Base-by-base conservation (phyloP, 306 rosid species). In the Lathyrus sativus region DNA sequence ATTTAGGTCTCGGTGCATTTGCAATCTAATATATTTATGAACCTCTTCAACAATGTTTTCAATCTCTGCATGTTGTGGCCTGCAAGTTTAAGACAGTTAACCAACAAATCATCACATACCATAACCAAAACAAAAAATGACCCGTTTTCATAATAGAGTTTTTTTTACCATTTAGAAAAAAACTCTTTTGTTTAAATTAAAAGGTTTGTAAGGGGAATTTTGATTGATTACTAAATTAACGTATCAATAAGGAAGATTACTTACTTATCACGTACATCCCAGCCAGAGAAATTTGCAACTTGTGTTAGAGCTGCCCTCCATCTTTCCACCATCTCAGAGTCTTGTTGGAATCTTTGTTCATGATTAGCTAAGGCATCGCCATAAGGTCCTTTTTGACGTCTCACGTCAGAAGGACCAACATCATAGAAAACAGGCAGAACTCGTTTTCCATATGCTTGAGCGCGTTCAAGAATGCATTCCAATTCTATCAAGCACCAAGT, bases 401-500 rank as follows among this genome's bases (percentile, higher is more conserved):
- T 6, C 6, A 57, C 62, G 2, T 57, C 42, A 13, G 62, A 57
- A 0, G 62, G 62, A 57, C 29, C 42, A 12, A 29, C 38, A 57
- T 57, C 62, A 29, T 29, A 29, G 22, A 57, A 57, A 28, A 57
- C 19, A 57, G 62, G 62, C 0, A 60, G 29, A 60, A 60, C 28
- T 15, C 8, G 65, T 60, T 60, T 60, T 60, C 4, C 9, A 0
- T 14, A 4, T 35, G 2, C 9, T 35, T 37, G 46, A 60, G 1
- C 14, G 0, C 28, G 15, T 2, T 35, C 2, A 57, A 57, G 24
- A 11, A 57, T 57, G 7, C 4, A 6, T 13, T 57, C 63, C 42
- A 57, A 31, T 29, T 57, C 63, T 31, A 22, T 19, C 22, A 31
- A 57, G 43, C 63, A 57, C 63, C 63, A 31, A 29, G 63, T 57